These are phyloP conservation scores for Tulasnella sp. DNA, from an alignment of 768 basidiomycete species.

Conservation along the genomic window DNA sequence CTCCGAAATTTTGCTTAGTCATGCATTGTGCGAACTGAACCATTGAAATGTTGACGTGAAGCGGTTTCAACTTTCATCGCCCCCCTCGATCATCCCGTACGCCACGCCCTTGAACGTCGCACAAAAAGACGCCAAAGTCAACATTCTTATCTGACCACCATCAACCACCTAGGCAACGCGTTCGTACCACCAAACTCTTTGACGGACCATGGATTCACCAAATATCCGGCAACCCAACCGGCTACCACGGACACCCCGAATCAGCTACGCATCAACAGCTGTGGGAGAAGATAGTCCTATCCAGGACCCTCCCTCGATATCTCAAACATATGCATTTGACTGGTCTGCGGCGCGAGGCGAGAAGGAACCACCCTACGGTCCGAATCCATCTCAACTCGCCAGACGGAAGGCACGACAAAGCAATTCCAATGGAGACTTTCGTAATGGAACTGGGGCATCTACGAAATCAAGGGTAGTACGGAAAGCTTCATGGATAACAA, in stretches of 20 bases:
- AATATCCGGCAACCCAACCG: not conserved
- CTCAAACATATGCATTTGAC: constrained; percentile 78
- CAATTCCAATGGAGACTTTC: not conserved
- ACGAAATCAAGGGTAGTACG: constrained; percentile 46
- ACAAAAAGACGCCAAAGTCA: not conserved
- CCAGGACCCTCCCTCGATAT: constrained; percentile 45
- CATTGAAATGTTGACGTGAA: not conserved
- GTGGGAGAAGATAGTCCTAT: constrained; percentile 6
- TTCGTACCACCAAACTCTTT: not conserved
- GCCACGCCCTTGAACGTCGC: not conserved
- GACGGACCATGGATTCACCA: not conserved
- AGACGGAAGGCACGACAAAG: constrained; percentile 48
- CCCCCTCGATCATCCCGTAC: not conserved
- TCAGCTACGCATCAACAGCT: constrained; percentile 1
- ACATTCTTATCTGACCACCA: not conserved
- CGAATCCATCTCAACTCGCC: constrained; percentile 42
- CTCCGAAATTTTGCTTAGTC: constrained; percentile 1
- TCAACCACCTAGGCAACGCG: not conserved
- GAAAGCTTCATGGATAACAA: constrained; percentile 60
- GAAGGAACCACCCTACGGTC: constrained; percentile 72
- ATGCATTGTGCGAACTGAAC: not conserved
- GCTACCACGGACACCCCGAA: not conserved
- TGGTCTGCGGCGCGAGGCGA: constrained; percentile 81
- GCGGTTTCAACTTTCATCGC: not conserved
- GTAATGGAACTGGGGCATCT: constrained; percentile 19